phyloP scores from a whole-genome alignment of 305 asterid species.

The Fraxinus velutina region DNA sequence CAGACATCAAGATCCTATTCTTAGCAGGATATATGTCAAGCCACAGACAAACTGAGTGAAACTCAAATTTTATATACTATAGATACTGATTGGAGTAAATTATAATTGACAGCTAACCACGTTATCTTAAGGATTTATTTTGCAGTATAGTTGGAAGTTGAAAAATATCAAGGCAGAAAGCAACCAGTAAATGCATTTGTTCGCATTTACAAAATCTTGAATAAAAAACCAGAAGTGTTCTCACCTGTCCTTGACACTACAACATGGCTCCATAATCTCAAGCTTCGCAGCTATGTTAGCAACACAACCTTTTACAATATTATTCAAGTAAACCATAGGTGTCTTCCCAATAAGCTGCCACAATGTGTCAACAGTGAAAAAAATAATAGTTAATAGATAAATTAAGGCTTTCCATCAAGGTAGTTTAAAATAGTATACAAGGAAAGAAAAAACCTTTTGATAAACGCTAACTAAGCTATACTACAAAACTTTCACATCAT shows the following conservation, averaged over 20 bases:
- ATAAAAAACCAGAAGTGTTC: conserved; percentile 14
- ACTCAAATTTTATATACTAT: background rate
- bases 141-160: background rate
- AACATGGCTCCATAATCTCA: conserved; percentile 97
- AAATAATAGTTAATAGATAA: background rate
- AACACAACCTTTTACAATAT: conserved; percentile 73
- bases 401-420: background rate
- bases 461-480: background rate
- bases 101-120: background rate
- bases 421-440: background rate
- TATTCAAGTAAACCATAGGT: conserved; percentile 95
- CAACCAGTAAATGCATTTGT: background rate
- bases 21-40: background rate
- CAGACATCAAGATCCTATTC: background rate
- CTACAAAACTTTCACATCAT: background rate
- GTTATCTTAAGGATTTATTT: background rate
- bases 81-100: background rate
- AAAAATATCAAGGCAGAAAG: background rate
- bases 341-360: conserved; percentile 91
- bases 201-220: conserved; percentile 2
- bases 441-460: background rate
- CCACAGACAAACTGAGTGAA: background rate
- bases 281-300: conserved; percentile 95
- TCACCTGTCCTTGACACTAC: conserved; percentile 97
- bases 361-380: conserved; percentile 13